Evolutionary conservation across 139 green algal species (phyloP).

Genomic region (Raphidocelis subcapitata): DNA sequence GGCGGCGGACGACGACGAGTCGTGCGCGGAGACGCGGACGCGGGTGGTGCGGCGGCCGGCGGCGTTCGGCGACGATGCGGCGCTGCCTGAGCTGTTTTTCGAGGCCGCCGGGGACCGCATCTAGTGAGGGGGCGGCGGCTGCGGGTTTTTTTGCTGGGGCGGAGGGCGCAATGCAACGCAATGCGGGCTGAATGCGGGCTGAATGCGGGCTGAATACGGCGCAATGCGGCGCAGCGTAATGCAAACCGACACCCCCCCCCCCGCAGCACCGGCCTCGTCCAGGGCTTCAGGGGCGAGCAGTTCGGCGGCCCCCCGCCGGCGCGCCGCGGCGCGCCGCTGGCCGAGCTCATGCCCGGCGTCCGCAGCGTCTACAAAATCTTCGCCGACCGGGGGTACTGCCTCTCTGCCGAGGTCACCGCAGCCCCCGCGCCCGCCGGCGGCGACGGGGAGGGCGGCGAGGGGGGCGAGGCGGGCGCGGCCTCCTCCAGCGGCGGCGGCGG

Average conservation of each 20-base stretch:
- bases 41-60: slow-evolving; percentile 4
- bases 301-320: slow-evolving; percentile 48
- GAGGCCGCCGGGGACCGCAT: slow-evolving; percentile 13
- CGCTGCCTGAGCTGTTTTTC: slow-evolving; percentile 20
- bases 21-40: neutral
- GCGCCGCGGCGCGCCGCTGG: slow-evolving; percentile 5
- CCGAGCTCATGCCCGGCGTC: slow-evolving; percentile 34
- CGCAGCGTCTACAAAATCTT: slow-evolving; percentile 60
- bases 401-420: slow-evolving; percentile 2
- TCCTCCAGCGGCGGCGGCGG: neutral
- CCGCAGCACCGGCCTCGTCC: slow-evolving; percentile 41
- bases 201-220: no score
- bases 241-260: no score
- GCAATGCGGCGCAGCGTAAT: no score
- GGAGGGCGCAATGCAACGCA: no score
- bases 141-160: no score
- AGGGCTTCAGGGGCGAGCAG: slow-evolving; percentile 67
- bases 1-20: neutral
- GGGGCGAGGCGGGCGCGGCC: no score
- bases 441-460: neutral
- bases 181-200: no score
- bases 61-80: slow-evolving; percentile 11
- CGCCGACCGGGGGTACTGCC: slow-evolving; percentile 54
- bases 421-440: neutral
- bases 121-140: no score